These are phyloP conservation scores for Mycena indigotica DNA, from an alignment of 768 basidiomycete genomes.

Conservation along the genomic window DNA sequence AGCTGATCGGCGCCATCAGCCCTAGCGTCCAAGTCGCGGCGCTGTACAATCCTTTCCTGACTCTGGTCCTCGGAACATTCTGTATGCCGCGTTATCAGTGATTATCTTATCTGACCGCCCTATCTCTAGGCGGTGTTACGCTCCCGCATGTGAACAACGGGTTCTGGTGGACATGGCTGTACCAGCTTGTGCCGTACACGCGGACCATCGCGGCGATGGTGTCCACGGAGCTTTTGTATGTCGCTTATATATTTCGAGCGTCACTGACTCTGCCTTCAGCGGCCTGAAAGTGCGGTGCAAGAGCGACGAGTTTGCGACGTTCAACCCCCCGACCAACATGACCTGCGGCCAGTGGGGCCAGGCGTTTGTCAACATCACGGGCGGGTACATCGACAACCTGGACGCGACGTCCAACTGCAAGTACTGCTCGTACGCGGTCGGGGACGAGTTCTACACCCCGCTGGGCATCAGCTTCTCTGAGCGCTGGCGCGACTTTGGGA, in stretches of 20 bases:
- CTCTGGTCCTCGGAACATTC: slow-evolving; percentile 67
- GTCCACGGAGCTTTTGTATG: slow-evolving; percentile 74
- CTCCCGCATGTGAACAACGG: neutral
- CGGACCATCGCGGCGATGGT: slow-evolving; percentile 72
- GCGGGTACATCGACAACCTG: slow-evolving; percentile 77
- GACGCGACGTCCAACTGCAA: slow-evolving; percentile 61
- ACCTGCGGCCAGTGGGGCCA: slow-evolving; percentile 72
- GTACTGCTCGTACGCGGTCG: slow-evolving; percentile 71
- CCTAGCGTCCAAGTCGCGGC: slow-evolving; percentile 81
- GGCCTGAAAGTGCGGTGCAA: slow-evolving; percentile 68
- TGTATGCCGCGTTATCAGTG: slow-evolving; percentile 34
- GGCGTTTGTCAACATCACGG: slow-evolving; percentile 60
- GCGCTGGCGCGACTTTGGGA: slow-evolving; percentile 71
- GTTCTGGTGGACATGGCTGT: slow-evolving; percentile 73
- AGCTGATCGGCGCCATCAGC: slow-evolving; percentile 72
- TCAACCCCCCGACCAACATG: slow-evolving; percentile 73
- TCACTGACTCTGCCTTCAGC: slow-evolving; percentile 38
- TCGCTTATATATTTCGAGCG: slow-evolving; percentile 3
- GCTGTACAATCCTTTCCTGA: slow-evolving; percentile 77
- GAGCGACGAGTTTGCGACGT: slow-evolving; percentile 66
- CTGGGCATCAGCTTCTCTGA: slow-evolving; percentile 64
- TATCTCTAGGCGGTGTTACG: slow-evolving; percentile 49
- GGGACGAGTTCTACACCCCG: slow-evolving; percentile 71
- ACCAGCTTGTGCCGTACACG: slow-evolving; percentile 71
- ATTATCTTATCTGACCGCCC: slow-evolving; percentile 47